phyloP scores from a whole-genome alignment of 1,139 yeast species.

The Suhomyces bribrorum region DNA sequence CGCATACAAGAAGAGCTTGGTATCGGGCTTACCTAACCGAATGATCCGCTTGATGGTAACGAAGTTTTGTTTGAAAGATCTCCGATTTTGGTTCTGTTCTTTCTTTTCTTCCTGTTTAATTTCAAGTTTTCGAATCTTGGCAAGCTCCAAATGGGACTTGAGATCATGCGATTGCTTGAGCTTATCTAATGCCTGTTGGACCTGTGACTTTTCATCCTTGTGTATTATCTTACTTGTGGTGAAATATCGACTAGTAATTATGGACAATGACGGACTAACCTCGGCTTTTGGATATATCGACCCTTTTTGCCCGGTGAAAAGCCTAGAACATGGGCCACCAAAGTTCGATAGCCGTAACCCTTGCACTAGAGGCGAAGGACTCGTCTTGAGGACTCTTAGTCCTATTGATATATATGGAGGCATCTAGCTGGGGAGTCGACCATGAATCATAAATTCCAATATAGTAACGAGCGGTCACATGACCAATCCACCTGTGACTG shows the following conservation, averaged over 20 bases:
- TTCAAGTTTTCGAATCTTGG: conserved; percentile 29
- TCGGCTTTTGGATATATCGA: not conserved
- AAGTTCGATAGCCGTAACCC: not conserved
- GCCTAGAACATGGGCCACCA: not conserved
- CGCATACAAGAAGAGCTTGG: conserved; percentile 41
- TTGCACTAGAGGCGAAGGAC: conserved; percentile 1
- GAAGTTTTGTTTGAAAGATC: conserved; percentile 37
- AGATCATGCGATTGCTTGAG: conserved; percentile 25
- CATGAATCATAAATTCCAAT: not conserved
- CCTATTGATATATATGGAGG: conserved; percentile 5
- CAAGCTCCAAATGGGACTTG: conserved; percentile 32
- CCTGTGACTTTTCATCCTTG: conserved; percentile 6
- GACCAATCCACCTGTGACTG: no score
- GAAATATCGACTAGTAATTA: conserved; percentile 2
- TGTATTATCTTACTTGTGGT: not conserved
- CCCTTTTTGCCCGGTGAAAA: not conserved
- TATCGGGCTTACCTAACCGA: conserved; percentile 43
- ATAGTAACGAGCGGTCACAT: conserved; percentile 1
- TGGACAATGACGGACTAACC: not conserved
- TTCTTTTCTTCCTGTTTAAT: conserved; percentile 38
- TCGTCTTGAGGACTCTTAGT: conserved; percentile 3
- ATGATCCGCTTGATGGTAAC: conserved; percentile 40
- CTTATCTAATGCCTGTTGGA: conserved; percentile 11
- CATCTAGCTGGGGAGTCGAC: conserved; percentile 1
- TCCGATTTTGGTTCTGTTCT: conserved; percentile 25